phyloP scores from a whole-genome alignment of 257 asterid species.

The Solanum arcanum region DNA sequence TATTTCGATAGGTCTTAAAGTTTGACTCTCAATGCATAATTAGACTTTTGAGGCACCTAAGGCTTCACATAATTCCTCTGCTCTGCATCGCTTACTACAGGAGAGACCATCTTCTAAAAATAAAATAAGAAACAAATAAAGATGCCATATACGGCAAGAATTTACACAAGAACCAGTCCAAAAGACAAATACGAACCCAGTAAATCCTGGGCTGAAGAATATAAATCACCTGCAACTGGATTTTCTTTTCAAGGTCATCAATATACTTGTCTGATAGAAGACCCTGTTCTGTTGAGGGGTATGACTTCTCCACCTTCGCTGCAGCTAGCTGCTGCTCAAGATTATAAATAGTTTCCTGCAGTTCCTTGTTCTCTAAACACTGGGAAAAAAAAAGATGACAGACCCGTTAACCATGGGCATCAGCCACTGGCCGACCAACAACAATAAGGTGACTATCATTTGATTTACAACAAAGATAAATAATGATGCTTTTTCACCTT shows the following conservation, averaged over 20 bases:
- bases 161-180: background rate
- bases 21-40: background rate
- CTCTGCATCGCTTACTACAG: background rate
- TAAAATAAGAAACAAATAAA: background rate
- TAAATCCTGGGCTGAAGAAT: background rate
- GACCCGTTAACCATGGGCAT: background rate
- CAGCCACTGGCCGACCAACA: background rate
- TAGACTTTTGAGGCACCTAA: background rate
- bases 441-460: background rate
- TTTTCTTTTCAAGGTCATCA: constrained; percentile 58
- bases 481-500: constrained; percentile 35
- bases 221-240: constrained; percentile 65
- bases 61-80: background rate
- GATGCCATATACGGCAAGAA: background rate
- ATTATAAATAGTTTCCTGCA: constrained; percentile 39
- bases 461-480: background rate
- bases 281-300: constrained; percentile 29
- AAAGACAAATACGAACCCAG: background rate
- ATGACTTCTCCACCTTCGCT: constrained; percentile 25
- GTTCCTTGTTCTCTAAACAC: constrained; percentile 71
- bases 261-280: constrained; percentile 40
- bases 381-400: constrained; percentile 20
- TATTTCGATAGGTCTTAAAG: background rate
- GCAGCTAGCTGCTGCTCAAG: constrained; percentile 68
- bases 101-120: background rate